These are phyloP conservation scores for Myxozyma nipponensis DNA, from an alignment of 805 yeast species.

Conservation along the genomic window DNA sequence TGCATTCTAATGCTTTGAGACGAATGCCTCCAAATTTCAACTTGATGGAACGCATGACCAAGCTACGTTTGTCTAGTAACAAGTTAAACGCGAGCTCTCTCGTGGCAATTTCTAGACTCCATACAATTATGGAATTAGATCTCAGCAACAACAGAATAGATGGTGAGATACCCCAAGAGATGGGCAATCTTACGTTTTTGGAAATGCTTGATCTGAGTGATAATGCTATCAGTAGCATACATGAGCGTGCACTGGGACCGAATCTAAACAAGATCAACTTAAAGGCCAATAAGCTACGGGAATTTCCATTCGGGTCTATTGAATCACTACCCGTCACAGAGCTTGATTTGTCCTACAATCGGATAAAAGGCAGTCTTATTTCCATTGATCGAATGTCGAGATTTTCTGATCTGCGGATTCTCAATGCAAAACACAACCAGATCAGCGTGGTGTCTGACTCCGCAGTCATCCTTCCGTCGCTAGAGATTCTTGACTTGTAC, in stretches of 20 bases:
- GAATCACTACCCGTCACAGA: constrained; percentile 10
- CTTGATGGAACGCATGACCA: constrained; percentile 3
- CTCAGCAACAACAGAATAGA: constrained; percentile 16
- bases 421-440: constrained; percentile 22
- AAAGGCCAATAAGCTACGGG: constrained; percentile 12
- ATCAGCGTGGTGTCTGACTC: constrained; percentile 21
- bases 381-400: constrained; percentile 17
- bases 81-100: constrained; percentile 13
- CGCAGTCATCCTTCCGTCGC: constrained; percentile 22
- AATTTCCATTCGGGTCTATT: constrained; percentile 17
- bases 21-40: constrained; percentile 12
- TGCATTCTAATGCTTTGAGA: constrained; percentile 13
- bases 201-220: constrained; percentile 9
- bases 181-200: constrained; percentile 8
- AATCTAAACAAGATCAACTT: constrained; percentile 4
- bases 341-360: constrained; percentile 18
- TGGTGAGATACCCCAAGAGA: constrained; percentile 16
- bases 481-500: constrained; percentile 16
- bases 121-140: constrained; percentile 14
- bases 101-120: constrained; percentile 3
- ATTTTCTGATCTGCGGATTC: constrained; percentile 15
- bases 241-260: constrained; percentile 7
- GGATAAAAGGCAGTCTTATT: constrained; percentile 17
- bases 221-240: constrained; percentile 14
- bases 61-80: constrained; percentile 10